Evolutionary conservation across 2,329 filamentous ascomycete species (phyloP).

Genomic region (Aureobasidium pullulans): DNA sequence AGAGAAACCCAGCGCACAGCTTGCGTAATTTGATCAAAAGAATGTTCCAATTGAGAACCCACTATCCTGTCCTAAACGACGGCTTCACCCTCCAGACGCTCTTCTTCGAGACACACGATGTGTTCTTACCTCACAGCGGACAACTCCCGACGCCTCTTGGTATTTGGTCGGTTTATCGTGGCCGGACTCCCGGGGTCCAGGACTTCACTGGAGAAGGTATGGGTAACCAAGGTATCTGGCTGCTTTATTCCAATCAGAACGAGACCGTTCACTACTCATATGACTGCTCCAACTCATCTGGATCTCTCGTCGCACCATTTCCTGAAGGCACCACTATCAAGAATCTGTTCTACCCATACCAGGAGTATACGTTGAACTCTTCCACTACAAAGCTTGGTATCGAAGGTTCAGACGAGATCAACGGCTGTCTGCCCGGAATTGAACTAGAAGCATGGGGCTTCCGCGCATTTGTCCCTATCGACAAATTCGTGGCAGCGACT

Average conservation of each 20-base stretch:
- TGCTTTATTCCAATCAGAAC: conserved; percentile 46
- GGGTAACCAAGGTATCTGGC: conserved; percentile 38
- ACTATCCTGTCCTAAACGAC: conserved; percentile 53
- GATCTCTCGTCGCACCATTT: conserved; percentile 51
- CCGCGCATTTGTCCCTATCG: conserved; percentile 51
- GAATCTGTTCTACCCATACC: conserved; percentile 54
- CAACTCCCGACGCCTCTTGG: conserved; percentile 48
- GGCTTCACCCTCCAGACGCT: conserved; percentile 49
- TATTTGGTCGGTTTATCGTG: conserved; percentile 54
- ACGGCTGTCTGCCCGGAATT: conserved; percentile 50
- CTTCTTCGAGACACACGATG: conserved; percentile 48
- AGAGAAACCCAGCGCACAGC: conserved; percentile 55
- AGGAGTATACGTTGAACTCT: conserved; percentile 44
- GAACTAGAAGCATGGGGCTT: conserved; percentile 51
- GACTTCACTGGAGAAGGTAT: conserved; percentile 42
- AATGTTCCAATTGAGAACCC: conserved; percentile 53
- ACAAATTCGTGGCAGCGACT: conserved; percentile 42
- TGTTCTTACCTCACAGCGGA: conserved; percentile 46
- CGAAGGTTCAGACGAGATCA: conserved; percentile 39
- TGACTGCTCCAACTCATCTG: conserved; percentile 43
- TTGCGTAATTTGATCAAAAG: conserved; percentile 54
- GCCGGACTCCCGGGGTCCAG: conserved; percentile 34
- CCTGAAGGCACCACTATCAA: conserved; percentile 47
- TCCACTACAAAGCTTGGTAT: conserved; percentile 42
- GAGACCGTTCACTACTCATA: conserved; percentile 47